phyloP scores from a whole-genome alignment of 1,284 basidiomycete species.

The Coniophora puteana region DNA sequence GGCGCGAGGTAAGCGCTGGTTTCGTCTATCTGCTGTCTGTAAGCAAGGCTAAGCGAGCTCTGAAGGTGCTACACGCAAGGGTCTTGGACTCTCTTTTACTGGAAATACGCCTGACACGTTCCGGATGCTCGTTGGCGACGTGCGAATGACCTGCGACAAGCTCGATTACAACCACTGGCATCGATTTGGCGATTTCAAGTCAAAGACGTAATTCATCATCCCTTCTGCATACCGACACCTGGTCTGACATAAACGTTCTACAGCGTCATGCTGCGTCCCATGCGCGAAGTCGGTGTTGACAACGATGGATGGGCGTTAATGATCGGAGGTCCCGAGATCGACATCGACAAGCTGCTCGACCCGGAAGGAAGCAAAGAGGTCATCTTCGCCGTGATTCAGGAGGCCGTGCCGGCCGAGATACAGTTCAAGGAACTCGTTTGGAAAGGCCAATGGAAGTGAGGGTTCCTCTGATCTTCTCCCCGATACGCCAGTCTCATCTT shows the following conservation, averaged over 20 bases:
- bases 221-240: conserved; percentile 2
- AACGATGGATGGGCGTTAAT: conserved; percentile 6
- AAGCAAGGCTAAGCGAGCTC: not conserved
- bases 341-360: not conserved
- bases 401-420: conserved; percentile 12
- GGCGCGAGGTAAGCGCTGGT: conserved; percentile 9
- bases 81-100: conserved; percentile 17
- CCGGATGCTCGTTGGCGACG: conserved; percentile 14
- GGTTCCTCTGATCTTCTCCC: not conserved
- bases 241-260: conserved; percentile 4
- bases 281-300: conserved; percentile 9
- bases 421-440: conserved; percentile 14
- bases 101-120: conserved; percentile 12
- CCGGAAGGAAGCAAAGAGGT: conserved; percentile 1
- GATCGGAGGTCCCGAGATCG: not conserved
- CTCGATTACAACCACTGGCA: conserved; percentile 22
- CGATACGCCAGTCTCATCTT: no score
- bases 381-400: conserved; percentile 10
- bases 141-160: conserved; percentile 8
- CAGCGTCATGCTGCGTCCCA: conserved; percentile 11
- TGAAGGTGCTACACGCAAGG: conserved; percentile 15
- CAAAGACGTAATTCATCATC: not conserved
- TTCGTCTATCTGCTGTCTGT: not conserved
- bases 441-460: conserved; percentile 22
- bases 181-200: conserved; percentile 19